Evolutionary conservation across 2,329 filamentous ascomycete genomes (phyloP).

Genomic region (Trichoderma semiorbis): DNA sequence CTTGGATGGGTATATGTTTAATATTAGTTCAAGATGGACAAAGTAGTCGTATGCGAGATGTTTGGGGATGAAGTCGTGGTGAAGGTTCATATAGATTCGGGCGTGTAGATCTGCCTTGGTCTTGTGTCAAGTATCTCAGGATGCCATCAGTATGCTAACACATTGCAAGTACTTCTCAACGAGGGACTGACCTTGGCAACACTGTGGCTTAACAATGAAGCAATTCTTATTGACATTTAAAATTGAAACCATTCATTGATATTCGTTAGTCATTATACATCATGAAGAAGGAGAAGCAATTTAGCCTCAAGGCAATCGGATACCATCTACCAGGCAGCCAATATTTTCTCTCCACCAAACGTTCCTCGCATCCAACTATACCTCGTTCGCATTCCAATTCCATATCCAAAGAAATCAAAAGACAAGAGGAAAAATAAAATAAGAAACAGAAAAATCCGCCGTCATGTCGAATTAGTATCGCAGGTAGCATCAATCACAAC

Average conservation of each 20-base stretch:
- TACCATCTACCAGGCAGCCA: background rate
- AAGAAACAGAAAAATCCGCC: background rate
- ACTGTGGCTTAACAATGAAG: background rate
- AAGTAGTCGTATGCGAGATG: background rate
- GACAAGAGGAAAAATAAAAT: background rate
- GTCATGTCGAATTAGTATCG: background rate
- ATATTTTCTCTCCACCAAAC: background rate
- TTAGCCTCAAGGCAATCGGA: background rate
- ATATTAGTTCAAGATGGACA: background rate
- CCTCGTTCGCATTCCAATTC: background rate
- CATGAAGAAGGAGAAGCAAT: background rate
- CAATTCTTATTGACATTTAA: background rate
- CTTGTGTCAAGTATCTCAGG: background rate
- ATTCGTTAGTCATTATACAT: background rate
- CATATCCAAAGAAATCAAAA: background rate
- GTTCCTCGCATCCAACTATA: background rate
- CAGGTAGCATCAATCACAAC: constrained; percentile 38
- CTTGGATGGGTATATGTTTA: background rate
- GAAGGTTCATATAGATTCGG: background rate
- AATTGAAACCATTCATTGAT: background rate
- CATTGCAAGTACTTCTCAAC: background rate
- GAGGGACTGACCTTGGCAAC: background rate
- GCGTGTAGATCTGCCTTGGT: background rate
- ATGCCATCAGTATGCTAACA: no score
- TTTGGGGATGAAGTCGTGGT: background rate